Percentiles rank a stretch among this genome's conserved stretches.
These are phyloP conservation scores for Cystofilobasidium capitatum DNA, from an alignment of 768 basidiomycete genomes.

Conservation along the genomic window DNA sequence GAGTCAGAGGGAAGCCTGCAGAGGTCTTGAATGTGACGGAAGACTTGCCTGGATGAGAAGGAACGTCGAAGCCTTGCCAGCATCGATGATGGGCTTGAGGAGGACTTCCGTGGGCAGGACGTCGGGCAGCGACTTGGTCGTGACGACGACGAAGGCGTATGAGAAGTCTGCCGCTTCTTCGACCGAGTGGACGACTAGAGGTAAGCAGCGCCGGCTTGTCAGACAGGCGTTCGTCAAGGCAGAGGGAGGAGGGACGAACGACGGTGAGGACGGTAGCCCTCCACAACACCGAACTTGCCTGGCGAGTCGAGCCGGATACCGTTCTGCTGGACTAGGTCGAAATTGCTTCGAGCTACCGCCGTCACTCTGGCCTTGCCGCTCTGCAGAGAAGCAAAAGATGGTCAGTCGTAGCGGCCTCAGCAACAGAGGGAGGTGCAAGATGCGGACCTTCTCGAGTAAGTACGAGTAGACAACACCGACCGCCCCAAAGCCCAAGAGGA, in stretches of 20 bases:
- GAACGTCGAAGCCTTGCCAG: slow-evolving; percentile 46
- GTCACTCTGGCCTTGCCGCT: slow-evolving; percentile 58
- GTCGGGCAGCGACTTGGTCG: slow-evolving; percentile 66
- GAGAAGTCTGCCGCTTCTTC: slow-evolving; percentile 52
- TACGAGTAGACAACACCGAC: slow-evolving; percentile 49
- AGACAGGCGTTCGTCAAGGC: neutral
- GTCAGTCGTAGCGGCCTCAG: neutral
- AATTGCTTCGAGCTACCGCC: slow-evolving; percentile 63
- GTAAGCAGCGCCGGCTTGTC: neutral
- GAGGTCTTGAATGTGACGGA: slow-evolving; percentile 53
- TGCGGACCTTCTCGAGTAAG: slow-evolving; percentile 1
- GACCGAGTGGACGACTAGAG: slow-evolving; percentile 52
- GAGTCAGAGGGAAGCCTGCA: slow-evolving; percentile 32
- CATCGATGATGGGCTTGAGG: slow-evolving; percentile 41
- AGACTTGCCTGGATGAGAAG: slow-evolving; percentile 45
- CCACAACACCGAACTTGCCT: slow-evolving; percentile 51
- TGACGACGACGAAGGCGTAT: slow-evolving; percentile 58
- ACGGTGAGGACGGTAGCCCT: slow-evolving; percentile 56
- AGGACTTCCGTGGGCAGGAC: slow-evolving; percentile 50
- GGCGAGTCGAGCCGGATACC: slow-evolving; percentile 52
- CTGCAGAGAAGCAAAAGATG: slow-evolving; percentile 51
- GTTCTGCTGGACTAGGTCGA: slow-evolving; percentile 48
- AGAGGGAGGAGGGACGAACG: slow-evolving; percentile 41
- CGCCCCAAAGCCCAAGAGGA: slow-evolving; percentile 47
- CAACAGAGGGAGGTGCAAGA: neutral